Base-by-base conservation (phyloP, 805 yeast species). In the Metschnikowia aberdeeniae region DNA sequence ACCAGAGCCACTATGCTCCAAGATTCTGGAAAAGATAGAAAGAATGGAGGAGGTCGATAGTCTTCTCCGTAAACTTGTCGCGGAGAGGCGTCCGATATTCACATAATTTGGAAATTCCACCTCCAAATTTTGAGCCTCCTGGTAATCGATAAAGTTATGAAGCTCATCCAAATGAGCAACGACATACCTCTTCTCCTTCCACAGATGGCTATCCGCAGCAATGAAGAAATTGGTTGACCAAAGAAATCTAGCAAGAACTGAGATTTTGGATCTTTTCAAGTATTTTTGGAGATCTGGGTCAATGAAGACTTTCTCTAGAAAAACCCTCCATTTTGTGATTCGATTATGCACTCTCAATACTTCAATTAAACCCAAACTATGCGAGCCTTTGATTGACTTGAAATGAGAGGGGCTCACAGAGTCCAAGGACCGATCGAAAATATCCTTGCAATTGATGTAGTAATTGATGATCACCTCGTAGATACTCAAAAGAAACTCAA, bases 21-120 rank as follows among this genome's bases (percentile, higher is more conserved):
- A 68, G 7, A 81, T 73, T 13, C 67, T 68, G 3, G 87, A 75
- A 54, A 86, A 86, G 10, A 81, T 74, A 0, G 84, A 68, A 36
- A 89, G 76, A 0, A 92, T 86, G 24, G 81, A 78, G 11, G 86
- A 70, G 41, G 88, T 86, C 1, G 90, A 82, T 14, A 82, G 66
- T 54, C 88, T 90, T 4, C 79, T 70, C 30, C 72, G 72, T 7
- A 87, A 72, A 5, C 77, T 69, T 0, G 70, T 64, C 1, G 61
- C 42, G 34, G 75, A 81, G 3, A 90, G 62, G 1, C 72, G 66
- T 2, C 88, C 83, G 12, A 90, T 78, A 45, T 74, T 67, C 1
- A 72, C 67, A 52, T 76, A 84, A 57, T 89, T 89, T 1, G 80
- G 72, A 59, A 77, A 80, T 0, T 62, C 55, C 0, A 84, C 63